A percentile compares a stretch with the other conserved stretches of the same genome.
Evolutionary conservation across 2,329 filamentous ascomycete genomes (phyloP).

Genomic region (Acephala macrosclerotiorum): DNA sequence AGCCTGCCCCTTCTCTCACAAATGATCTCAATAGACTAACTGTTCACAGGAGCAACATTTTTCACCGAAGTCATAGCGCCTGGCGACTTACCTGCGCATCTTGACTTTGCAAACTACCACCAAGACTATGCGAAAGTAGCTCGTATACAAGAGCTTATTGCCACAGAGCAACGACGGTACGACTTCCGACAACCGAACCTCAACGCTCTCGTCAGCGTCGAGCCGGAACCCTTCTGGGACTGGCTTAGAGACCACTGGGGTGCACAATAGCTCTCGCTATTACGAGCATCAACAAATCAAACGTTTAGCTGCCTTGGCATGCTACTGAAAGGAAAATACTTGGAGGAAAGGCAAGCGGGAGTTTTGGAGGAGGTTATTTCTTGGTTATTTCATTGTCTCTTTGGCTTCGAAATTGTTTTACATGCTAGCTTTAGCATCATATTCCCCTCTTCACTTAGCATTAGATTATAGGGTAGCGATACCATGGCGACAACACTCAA

Average conservation of each 20-base stretch:
- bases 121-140: constrained; percentile 57
- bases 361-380: not conserved
- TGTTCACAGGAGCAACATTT: constrained; percentile 26
- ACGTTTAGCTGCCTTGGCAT: not conserved
- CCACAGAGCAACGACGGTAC: constrained; percentile 73
- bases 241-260: constrained; percentile 62
- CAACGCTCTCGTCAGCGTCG: constrained; percentile 58
- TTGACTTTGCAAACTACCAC: constrained; percentile 32
- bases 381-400: not conserved
- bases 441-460: constrained; percentile 6
- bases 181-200: constrained; percentile 68
- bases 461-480: constrained; percentile 2
- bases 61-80: constrained; percentile 35
- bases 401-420: not conserved
- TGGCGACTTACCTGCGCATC: constrained; percentile 28
- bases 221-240: constrained; percentile 57
- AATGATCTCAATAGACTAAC: constrained; percentile 17
- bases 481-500: not conserved
- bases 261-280: constrained; percentile 10
- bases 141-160: constrained; percentile 68
- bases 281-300: not conserved
- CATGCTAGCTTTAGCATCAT: not conserved
- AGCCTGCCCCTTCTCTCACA: not conserved
- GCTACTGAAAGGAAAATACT: not conserved
- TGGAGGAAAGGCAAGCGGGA: not conserved